Base-by-base conservation (phyloP, 192 early-diverging fungal genomes). In the Linderina pennispora region DNA sequence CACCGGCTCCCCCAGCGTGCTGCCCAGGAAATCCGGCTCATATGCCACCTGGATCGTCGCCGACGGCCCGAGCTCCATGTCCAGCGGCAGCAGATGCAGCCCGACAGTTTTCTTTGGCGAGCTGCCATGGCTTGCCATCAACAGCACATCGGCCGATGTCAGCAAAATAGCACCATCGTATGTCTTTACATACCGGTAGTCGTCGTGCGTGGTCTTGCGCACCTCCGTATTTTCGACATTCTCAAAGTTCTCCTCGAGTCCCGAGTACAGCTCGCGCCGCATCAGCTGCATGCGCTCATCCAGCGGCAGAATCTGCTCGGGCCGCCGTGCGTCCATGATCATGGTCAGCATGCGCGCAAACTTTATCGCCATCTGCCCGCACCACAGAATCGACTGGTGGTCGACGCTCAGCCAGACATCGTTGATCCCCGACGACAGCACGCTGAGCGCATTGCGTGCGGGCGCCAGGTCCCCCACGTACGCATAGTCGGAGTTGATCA, bases 381-480 rank as follows among this genome's bases (percentile, higher is more conserved):
- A 98, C 88, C 91, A 94, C 45, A 98, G 47, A 20, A 92, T 85
- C 18, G 80, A 81, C 43, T 86, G 78, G 62, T 98, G 95, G 50
- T 92, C 90, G 25, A 80, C 77, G 14, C 85, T 79, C 16, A 84
- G 82, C 95, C 95, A 98, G 2, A 95, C 90, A 35, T 79, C 56
- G 20, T 89, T 86, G 21, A 97, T 81, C 0, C 75, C 74, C 1
- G 88, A 82, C 3, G 89, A 82, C 36, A 87, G 84, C 0, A 85
- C 81, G 21, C 86, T 84, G 22, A 97, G 86, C 6, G 89, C 81
- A 61, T 89, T 79, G 0, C 59, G 55, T 5, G 53, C 37, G 2
- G 86, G 82, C 1, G 90, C 61, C 21, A 94, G 57, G 8, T 77
- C 48, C 6, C 77, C 67, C 1, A 92, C 59, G 51, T 85, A 84